Evolutionary conservation across 345 rosid genomes (phyloP), one percentile per base, ranked within the genome.

Genomic region (Microcos paniculata): DNA sequence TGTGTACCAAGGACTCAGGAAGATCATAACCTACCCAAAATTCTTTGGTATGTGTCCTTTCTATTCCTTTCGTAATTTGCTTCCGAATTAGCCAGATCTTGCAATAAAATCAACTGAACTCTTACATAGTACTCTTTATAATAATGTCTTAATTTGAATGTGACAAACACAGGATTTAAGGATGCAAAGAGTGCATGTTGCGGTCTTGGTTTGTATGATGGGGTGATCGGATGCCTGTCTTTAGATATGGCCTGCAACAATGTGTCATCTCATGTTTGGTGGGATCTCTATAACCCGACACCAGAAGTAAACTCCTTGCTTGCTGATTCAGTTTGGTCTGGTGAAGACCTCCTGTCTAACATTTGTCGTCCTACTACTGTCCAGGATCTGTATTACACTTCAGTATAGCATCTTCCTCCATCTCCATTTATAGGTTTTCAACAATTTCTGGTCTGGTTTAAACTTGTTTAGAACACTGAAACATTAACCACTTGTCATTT

Each of bases 261-360:
- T 63, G 81, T 79, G 77, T 78, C 88, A 64, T 45, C 69, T 51
- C 80, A 79, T 72, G 85, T 90, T 0, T 90, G 94, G 94, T 90
- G 94, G 94, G 94, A 90, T 82, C 85, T 87, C 45, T 87, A 86
- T 79, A 90, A 85, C 78, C 92, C 92, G 0, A 88, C 94, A 4
- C 74, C 74, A 61, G 75, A 78, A 11, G 86, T 84, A 48, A 87
- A 88, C 82, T 64, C 83, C 19, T 80, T 84, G 79, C 87, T 90
- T 3, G 90, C 91, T 11, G 84, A 82, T 57, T 84, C 92, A 40
- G 85, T 84, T 12, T 90, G 94, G 94, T 83, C 82, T 2, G 90
- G 90, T n/a, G 72, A 76, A 30, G 42, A 0, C 18, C 62, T 76
- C 33, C 21, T 86, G 18, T 52, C 69, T 0, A 42, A 76, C 66